Evolutionary conservation across 345 rosid species (phyloP).

Genomic region (Acer negundo): DNA sequence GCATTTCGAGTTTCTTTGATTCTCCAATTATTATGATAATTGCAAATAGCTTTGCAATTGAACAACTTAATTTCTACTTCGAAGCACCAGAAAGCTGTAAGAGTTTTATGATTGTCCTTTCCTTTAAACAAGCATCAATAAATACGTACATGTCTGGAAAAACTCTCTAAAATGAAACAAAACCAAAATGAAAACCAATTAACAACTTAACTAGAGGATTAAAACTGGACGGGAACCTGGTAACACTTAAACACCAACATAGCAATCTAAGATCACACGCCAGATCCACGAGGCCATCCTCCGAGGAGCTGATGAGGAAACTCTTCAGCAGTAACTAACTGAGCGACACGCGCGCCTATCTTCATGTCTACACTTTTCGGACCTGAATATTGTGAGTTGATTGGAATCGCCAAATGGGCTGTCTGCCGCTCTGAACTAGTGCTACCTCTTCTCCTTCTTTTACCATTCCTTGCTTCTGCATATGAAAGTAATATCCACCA

Average conservation of each 20-base stretch:
- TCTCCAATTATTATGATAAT: not conserved
- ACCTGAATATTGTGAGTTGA: slow-evolving; percentile 98
- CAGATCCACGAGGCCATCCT: not conserved
- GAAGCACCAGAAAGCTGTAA: not conserved
- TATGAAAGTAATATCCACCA: not conserved
- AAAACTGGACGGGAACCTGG: not conserved
- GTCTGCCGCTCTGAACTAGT: slow-evolving; percentile 86
- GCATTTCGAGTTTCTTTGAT: too few species aligned
- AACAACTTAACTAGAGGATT: not conserved
- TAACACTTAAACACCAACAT: not conserved
- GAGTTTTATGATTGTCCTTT: not conserved
- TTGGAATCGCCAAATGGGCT: slow-evolving; percentile 95
- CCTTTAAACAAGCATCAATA: not conserved
- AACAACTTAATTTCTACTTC: too few species aligned
- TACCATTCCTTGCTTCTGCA: slow-evolving; percentile 94
- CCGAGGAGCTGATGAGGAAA: not conserved
- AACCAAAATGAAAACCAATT: not conserved
- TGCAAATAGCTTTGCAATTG: too few species aligned
- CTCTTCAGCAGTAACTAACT: not conserved
- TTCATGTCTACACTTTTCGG: slow-evolving; percentile 59
- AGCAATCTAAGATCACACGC: too few species aligned
- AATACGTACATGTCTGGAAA: not conserved
- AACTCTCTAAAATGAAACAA: not conserved
- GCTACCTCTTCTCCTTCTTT: slow-evolving; percentile 95
- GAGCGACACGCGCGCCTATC: not conserved